These are phyloP conservation scores for Scenedesmus sp. DNA, from an alignment of 163 green algal species.

Conservation along the genomic window DNA sequence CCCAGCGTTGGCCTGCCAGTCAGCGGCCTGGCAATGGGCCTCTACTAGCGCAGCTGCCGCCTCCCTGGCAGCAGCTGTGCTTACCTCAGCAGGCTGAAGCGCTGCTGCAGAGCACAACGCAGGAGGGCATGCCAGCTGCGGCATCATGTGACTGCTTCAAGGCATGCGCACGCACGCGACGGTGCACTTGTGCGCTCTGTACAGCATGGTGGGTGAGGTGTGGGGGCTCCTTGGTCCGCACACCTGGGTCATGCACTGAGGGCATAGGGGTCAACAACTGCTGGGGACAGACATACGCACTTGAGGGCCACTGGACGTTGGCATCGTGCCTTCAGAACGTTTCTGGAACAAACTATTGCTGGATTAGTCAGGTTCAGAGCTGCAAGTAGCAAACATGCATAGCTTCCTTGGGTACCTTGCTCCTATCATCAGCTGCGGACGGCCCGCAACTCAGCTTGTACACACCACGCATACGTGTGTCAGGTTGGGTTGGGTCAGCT, in stretches of 20 bases:
- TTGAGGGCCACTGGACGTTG: neutral
- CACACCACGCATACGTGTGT: neutral
- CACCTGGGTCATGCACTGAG: neutral
- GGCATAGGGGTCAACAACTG: neutral
- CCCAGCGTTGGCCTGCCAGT: constrained; percentile 4
- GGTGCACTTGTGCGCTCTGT: neutral
- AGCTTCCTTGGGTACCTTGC: neutral
- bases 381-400: neutral
- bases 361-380: neutral
- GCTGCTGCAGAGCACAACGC: neutral
- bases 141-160: neutral
- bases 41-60: neutral
- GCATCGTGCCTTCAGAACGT: neutral
- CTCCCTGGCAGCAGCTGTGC: neutral
- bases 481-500: neutral
- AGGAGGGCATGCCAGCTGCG: too few relatives aligned
- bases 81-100: neutral
- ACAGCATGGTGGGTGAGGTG: neutral
- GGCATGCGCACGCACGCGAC: neutral
- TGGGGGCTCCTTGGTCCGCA: neutral
- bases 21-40: neutral
- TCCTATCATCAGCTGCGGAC: neutral
- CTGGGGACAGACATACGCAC: neutral
- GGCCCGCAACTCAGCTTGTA: neutral
- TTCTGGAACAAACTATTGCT: neutral